Conservation (phyloP, 257 asterid genomes). For the Primulina eburnea region DNA sequence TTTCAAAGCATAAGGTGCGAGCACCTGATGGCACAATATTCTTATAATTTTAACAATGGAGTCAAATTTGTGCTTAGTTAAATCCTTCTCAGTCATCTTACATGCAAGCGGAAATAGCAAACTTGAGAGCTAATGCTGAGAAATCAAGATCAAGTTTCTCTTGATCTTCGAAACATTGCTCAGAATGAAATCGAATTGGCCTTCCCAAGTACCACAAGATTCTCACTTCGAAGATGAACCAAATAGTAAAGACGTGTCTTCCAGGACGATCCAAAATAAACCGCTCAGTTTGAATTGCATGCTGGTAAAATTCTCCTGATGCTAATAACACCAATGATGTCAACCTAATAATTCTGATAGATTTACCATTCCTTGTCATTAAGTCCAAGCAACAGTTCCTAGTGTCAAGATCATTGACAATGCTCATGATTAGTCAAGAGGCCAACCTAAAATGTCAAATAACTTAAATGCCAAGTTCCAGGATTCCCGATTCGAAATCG, state of each 20-base stretch:
- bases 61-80: conserved; percentile 37
- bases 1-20: not conserved
- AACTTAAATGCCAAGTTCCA: conserved; percentile 28
- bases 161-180: conserved; percentile 40
- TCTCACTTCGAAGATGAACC: conserved; percentile 27
- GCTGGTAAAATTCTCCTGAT: conserved; percentile 27
- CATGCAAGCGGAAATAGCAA: conserved; percentile 40
- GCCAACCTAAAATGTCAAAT: not conserved
- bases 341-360: conserved; percentile 20
- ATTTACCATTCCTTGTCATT: conserved; percentile 22
- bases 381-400: conserved; percentile 24
- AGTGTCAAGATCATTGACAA: conserved; percentile 28
- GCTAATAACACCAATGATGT: conserved; percentile 22
- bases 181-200: conserved; percentile 35
- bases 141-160: conserved; percentile 40
- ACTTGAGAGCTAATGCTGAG: conserved; percentile 47
- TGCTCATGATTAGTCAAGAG: conserved; percentile 11
- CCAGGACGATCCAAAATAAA: conserved; percentile 33
- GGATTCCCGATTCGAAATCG: too few relatives aligned
- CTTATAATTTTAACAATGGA: conserved; percentile 33
- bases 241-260: conserved; percentile 19
- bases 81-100: conserved; percentile 45
- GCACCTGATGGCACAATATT: conserved; percentile 31
- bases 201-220: conserved; percentile 35
- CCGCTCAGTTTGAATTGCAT: conserved; percentile 24